phyloP scores from a whole-genome alignment of 2,329 filamentous ascomycete genomes.

The Pseudocercospora pini-densiflorae region DNA sequence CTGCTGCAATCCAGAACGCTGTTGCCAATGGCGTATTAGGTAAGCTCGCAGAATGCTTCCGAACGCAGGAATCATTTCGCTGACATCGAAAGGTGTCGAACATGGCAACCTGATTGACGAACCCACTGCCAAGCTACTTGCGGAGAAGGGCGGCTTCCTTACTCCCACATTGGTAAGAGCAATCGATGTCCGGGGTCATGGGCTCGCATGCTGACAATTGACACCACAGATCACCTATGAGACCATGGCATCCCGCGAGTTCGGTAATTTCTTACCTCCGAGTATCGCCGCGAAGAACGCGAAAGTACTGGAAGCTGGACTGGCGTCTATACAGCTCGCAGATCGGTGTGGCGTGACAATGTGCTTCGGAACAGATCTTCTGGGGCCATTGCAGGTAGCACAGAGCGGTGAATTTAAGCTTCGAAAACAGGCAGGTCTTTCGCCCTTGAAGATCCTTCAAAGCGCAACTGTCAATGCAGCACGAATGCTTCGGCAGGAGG shows the following conservation, averaged over 20 bases:
- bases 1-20: slow-evolving; percentile 58
- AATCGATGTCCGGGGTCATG: not conserved
- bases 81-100: slow-evolving; percentile 49
- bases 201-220: not conserved
- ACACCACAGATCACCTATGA: slow-evolving; percentile 49
- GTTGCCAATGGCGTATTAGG: slow-evolving; percentile 60
- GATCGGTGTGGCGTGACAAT: slow-evolving; percentile 59
- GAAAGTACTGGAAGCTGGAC: slow-evolving; percentile 53
- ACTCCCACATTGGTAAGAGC: slow-evolving; percentile 57
- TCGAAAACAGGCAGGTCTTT: slow-evolving; percentile 50
- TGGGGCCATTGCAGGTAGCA: slow-evolving; percentile 55
- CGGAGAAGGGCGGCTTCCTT: slow-evolving; percentile 53
- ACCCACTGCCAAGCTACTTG: slow-evolving; percentile 56
- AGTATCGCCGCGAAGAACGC: slow-evolving; percentile 56
- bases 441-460: slow-evolving; percentile 51
- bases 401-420: slow-evolving; percentile 57
- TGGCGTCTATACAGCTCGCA: slow-evolving; percentile 55
- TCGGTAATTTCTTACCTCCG: slow-evolving; percentile 50
- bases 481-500: slow-evolving; percentile 52
- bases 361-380: slow-evolving; percentile 61
- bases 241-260: slow-evolving; percentile 53
- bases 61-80: not conserved
- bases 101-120: slow-evolving; percentile 68
- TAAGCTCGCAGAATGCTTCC: not conserved
- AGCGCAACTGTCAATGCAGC: slow-evolving; percentile 60